A percentile compares a stretch with the other conserved stretches of the same genome.
These are phyloP conservation scores for Lactarius quietus DNA, from an alignment of 768 basidiomycete species.

Conservation along the genomic window DNA sequence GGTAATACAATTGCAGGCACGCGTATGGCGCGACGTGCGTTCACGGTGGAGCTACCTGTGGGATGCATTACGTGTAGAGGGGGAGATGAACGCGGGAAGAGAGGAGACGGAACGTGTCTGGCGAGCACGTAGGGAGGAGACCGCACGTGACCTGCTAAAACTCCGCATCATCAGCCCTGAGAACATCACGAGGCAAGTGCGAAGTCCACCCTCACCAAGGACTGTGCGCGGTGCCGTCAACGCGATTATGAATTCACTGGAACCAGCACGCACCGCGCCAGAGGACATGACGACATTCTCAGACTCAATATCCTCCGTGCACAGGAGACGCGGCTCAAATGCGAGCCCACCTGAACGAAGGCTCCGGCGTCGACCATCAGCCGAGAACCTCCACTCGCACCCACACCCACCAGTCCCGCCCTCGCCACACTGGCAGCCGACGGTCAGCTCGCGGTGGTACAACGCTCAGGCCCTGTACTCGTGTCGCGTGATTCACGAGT, in stretches of 20 bases:
- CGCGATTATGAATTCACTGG: conserved; percentile 23
- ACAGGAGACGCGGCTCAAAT: conserved; percentile 22
- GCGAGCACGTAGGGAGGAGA: conserved; percentile 64
- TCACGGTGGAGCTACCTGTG: conserved; percentile 77
- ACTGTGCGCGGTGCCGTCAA: conserved; percentile 9
- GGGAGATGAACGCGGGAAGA: conserved; percentile 51
- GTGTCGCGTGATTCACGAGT: conserved; percentile 66
- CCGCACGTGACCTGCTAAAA: conserved; percentile 45
- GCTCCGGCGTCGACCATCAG: conserved; percentile 34
- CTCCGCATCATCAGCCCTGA: conserved; percentile 38
- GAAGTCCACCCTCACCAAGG: conserved; percentile 9
- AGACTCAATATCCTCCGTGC: conserved; percentile 16
- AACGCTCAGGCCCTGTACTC: conserved; percentile 48
- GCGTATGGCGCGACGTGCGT: conserved; percentile 57
- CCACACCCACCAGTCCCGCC: conserved; percentile 26
- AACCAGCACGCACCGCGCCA: conserved; percentile 24
- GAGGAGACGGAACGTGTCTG: conserved; percentile 72
- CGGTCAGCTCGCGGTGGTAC: conserved; percentile 24
- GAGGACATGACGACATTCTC: background rate
- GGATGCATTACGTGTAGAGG: conserved; percentile 50
- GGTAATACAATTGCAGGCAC: conserved; percentile 53
- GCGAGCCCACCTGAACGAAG: conserved; percentile 18
- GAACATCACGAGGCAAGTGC: conserved; percentile 30
- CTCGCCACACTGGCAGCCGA: conserved; percentile 13
- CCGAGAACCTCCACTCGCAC: conserved; percentile 40